A percentile compares a stretch with the other conserved stretches of the same genome.
Evolutionary conservation across 352 stramenopile genomes (phyloP).

Genomic region (Phytophthora ohioensis): DNA sequence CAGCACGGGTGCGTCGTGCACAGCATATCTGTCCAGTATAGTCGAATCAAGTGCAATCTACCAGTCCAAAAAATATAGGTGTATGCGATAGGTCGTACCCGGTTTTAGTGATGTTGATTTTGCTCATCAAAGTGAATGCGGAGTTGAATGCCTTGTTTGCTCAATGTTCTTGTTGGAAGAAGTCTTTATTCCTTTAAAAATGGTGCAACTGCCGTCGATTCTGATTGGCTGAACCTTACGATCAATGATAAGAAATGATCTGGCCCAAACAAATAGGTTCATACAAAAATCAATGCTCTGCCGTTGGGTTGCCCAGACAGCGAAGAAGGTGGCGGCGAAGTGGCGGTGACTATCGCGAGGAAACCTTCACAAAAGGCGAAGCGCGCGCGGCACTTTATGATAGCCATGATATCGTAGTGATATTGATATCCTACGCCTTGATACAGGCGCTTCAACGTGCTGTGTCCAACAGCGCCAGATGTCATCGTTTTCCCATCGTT

Average conservation of each 20-base stretch:
- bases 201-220: not conserved
- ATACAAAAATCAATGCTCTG: conserved; percentile 21
- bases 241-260: not conserved
- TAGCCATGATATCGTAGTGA: conserved; percentile 6
- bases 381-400: conserved; percentile 7
- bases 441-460: conserved; percentile 9
- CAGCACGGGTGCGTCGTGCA: conserved; percentile 18
- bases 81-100: conserved; percentile 11
- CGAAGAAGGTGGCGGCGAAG: not conserved
- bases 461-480: conserved; percentile 17
- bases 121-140: not conserved
- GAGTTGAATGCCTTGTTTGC: not conserved
- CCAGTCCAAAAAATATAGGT: conserved; percentile 3
- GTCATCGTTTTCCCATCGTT: conserved; percentile 8
- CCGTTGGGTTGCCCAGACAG: not conserved
- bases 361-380: not conserved
- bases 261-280: conserved; percentile 4
- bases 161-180: not conserved
- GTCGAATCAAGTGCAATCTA: conserved; percentile 21
- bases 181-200: not conserved
- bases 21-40: conserved; percentile 27
- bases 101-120: not conserved
- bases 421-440: conserved; percentile 7
- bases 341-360: not conserved
- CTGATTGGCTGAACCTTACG: not conserved